A percentile compares a stretch with the other conserved stretches of the same genome.
phyloP scores from a whole-genome alignment of 2,329 filamentous ascomycete genomes.

The Seiridium unicorne region DNA sequence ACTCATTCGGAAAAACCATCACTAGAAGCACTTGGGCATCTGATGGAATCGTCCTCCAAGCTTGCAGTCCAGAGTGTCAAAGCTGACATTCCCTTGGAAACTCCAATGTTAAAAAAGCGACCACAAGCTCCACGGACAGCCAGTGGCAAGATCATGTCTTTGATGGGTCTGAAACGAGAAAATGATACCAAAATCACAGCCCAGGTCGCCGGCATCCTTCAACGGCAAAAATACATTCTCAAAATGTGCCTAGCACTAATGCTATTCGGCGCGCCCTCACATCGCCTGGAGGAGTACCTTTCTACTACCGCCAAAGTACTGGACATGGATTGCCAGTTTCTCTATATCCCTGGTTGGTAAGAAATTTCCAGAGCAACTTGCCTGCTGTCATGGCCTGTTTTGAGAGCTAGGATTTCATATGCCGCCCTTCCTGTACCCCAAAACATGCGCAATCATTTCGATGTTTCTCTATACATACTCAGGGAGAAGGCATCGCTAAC shows the following conservation, averaged over 20 bases:
- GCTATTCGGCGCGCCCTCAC: slow-evolving; percentile 86
- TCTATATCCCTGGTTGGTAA: slow-evolving; percentile 76
- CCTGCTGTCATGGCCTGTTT: too few species aligned
- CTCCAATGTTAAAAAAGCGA: slow-evolving; percentile 27
- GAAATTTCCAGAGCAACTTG: too few species aligned
- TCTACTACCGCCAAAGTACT: slow-evolving; percentile 83
- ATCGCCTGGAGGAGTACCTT: slow-evolving; percentile 90
- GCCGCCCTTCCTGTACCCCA: too few species aligned
- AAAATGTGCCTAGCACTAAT: slow-evolving; percentile 85
- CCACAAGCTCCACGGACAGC: slow-evolving; percentile 33
- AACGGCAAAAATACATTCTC: slow-evolving; percentile 78
- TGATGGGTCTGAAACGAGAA: slow-evolving; percentile 35
- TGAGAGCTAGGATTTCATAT: too few species aligned
- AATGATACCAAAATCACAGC: slow-evolving; percentile 45
- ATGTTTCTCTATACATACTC: too few species aligned
- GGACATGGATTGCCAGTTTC: slow-evolving; percentile 85
- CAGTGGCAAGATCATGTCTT: slow-evolving; percentile 31
- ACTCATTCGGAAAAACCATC: slow-evolving; percentile 37
- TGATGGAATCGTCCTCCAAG: slow-evolving; percentile 42
- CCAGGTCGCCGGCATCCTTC: slow-evolving; percentile 66
- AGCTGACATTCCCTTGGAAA: background rate
- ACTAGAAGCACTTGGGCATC: slow-evolving; percentile 43
- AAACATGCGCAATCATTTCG: too few species aligned
- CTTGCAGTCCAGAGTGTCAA: slow-evolving; percentile 12
- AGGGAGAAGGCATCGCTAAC: too few species aligned